Evolutionary conservation across 2,329 filamentous ascomycete genomes (phyloP).

Genomic region (Cercospora canescens): DNA sequence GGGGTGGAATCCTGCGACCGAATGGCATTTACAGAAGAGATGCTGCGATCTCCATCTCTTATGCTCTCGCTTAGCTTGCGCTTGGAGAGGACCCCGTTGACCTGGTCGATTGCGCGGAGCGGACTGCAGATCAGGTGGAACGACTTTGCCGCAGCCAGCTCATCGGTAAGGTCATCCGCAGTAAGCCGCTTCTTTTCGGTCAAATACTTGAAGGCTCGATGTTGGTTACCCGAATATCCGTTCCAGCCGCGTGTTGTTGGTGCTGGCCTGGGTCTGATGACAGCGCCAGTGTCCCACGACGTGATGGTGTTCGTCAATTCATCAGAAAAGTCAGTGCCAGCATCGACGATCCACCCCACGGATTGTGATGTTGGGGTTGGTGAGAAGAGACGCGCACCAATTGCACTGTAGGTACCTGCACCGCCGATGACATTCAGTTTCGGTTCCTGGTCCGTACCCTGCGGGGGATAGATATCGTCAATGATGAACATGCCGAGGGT

Average conservation of each 20-base stretch:
- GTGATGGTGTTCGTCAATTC: slow-evolving; percentile 64
- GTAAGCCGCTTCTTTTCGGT: slow-evolving; percentile 84
- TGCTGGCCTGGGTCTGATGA: slow-evolving; percentile 65
- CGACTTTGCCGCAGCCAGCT: slow-evolving; percentile 68
- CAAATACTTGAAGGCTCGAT: slow-evolving; percentile 72
- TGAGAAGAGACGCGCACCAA: slow-evolving; percentile 87
- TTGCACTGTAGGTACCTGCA: slow-evolving; percentile 79
- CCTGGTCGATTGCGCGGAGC: slow-evolving; percentile 71
- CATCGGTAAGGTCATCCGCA: slow-evolving; percentile 65
- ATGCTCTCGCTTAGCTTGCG: not conserved
- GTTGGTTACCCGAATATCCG: slow-evolving; percentile 66
- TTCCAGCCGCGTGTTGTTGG: slow-evolving; percentile 93
- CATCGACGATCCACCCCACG: slow-evolving; percentile 89
- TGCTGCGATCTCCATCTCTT: not conserved
- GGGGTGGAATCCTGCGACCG: slow-evolving; percentile 29
- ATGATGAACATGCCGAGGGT: slow-evolving; percentile 66
- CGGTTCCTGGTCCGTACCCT: slow-evolving; percentile 55
- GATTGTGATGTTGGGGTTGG: slow-evolving; percentile 67
- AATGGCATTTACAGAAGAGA: not conserved
- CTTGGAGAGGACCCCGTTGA: slow-evolving; percentile 62
- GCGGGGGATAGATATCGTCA: slow-evolving; percentile 88
- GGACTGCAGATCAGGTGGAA: slow-evolving; percentile 90
- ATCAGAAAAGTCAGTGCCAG: slow-evolving; percentile 80
- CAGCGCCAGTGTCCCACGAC: slow-evolving; percentile 73
- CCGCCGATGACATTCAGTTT: slow-evolving; percentile 82